A percentile compares a stretch with the other conserved stretches of the same genome.
Conservation (phyloP, 1,284 basidiomycete species). For the Singerocomus rubriflavus region DNA sequence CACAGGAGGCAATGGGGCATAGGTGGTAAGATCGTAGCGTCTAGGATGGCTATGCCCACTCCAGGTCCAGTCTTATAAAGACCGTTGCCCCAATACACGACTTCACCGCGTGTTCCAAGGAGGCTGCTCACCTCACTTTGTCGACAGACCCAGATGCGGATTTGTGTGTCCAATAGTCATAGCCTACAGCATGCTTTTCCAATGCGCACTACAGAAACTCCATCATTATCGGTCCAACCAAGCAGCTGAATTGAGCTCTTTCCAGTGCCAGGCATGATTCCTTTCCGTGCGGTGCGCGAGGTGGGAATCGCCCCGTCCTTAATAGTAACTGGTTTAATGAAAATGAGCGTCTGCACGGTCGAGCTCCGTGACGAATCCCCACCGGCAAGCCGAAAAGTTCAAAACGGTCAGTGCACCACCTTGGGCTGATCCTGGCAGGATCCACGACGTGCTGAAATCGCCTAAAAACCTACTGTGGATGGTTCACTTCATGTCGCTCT, state of each 20-base stretch:
- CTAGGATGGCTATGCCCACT: slow-evolving; percentile 10
- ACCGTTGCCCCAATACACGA: slow-evolving; percentile 34
- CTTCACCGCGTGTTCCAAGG: slow-evolving; percentile 31
- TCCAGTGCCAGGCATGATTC: neutral
- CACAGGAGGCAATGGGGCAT: slow-evolving; percentile 32
- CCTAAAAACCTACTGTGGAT: neutral
- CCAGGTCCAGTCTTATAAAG: slow-evolving; percentile 29
- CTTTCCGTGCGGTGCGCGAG: slow-evolving; percentile 3
- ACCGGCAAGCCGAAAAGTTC: neutral
- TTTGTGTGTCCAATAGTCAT: slow-evolving; percentile 24
- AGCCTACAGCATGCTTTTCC: slow-evolving; percentile 27
- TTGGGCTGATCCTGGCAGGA: neutral
- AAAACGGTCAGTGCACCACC: neutral
- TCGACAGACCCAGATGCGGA: slow-evolving; percentile 21
- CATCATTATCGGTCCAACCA: slow-evolving; percentile 6
- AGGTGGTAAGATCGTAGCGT: slow-evolving; percentile 18
- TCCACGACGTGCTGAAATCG: neutral
- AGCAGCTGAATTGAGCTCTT: slow-evolving; percentile 1
- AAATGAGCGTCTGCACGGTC: slow-evolving; percentile 12
- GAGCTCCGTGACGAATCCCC: neutral
- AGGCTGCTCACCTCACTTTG: slow-evolving; percentile 29
- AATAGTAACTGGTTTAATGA: slow-evolving; percentile 16
- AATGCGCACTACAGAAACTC: slow-evolving; percentile 19
- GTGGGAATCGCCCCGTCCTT: slow-evolving; percentile 25
- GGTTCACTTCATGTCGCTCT: neutral